phyloP scores from a whole-genome alignment of 225 moss, liverwort and hornwort species.

The Climacium dendroides region DNA sequence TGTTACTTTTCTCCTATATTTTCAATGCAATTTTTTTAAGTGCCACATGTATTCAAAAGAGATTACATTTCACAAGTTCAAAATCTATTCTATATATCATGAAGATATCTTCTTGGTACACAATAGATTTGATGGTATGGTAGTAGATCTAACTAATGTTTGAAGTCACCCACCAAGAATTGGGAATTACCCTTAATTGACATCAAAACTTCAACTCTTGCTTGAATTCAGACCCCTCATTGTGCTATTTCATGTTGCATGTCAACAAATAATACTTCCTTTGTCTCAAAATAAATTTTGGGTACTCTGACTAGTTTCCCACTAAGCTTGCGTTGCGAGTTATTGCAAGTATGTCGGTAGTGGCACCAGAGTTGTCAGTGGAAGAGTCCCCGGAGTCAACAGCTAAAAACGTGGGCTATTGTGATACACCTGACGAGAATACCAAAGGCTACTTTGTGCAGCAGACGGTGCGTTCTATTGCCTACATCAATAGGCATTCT shows the following conservation, averaged over 20 bases:
- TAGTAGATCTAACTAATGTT: neutral
- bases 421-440: conserved; percentile 17
- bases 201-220: neutral
- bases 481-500: neutral
- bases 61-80: no score
- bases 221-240: accelerated
- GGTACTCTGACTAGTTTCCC: accelerated
- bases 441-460: conserved; percentile 27
- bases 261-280: neutral
- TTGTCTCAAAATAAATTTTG: neutral
- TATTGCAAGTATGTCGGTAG: neutral
- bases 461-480: accelerated
- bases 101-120: neutral
- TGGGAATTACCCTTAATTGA: neutral
- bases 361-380: neutral
- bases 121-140: neutral
- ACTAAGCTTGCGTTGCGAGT: neutral
- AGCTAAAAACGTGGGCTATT: conserved; percentile 33
- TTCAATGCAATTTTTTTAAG: neutral
- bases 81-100: neutral
- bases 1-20: neutral
- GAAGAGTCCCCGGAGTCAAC: neutral
- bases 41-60: neutral
- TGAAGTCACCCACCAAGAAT: neutral
- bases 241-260: accelerated